Evolutionary conservation across 257 asterid species (phyloP), one percentile per base, ranked within the genome.

Genomic region (Solanum dulcamara): DNA sequence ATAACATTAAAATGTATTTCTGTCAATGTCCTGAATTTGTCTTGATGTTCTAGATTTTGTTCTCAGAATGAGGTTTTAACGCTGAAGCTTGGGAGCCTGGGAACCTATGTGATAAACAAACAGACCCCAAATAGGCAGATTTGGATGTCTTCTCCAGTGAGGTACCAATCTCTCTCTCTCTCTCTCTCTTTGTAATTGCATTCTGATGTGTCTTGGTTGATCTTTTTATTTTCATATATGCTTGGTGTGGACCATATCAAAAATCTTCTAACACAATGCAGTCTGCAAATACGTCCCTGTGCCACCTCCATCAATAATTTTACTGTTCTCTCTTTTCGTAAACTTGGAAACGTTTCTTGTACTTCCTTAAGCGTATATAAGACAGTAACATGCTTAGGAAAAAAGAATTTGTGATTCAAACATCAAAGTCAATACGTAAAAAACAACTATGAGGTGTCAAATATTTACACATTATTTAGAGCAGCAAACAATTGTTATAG

Each of bases 101-200:
- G 99, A 81, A 96, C 99, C 59, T 96, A 96, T 82, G 98, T 96
- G 83, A 93, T 95, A 84, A 95, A 96, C 94, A 94, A 96, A 92
- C 98, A 96, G 88, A 91, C 98, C 7, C 98, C 98, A 81, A 95
- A 96, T 83, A 88, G 98, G 81, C 98, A 95, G 88, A 95, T 96
- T 84, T 96, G 99, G 98, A 91, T 96, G 95, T 96, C 99, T 85
- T 96, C 98, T 38, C 99, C 99, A 15, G 93, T 95, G 88, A 94
- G 99, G 98, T 96, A 94, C 59, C 12, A 6, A 59, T 46, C 10
- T 24, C 62, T 44, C 81, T 3, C 5, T 40, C 81, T 3, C 5
- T 40, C 55, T 40, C 55, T 38, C 57, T 0, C 22, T 50, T 57
- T 38, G 37, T n/a, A 14, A 74, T 42, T 74, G 59, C 82, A 40